Evolutionary conservation across 129 eudicot genomes (phyloP), one percentile per base, ranked within the genome.

Genomic region (Dittrichia graveolens): DNA sequence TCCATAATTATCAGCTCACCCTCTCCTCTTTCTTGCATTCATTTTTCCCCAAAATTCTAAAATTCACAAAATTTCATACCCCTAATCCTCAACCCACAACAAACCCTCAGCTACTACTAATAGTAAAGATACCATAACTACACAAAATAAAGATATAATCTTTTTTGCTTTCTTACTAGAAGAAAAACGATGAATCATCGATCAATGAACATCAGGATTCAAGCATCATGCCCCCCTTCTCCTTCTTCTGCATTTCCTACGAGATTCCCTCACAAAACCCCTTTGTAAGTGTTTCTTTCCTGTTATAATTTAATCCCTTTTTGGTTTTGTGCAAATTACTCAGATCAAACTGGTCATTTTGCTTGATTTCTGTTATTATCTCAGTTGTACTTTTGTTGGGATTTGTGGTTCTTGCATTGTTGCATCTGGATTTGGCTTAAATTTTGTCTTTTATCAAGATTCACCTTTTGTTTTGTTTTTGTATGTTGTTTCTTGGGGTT

Each of bases 161-260:
- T 49, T 50, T 47, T 58, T 76, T 24, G 39, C 14, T 12, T 41
- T n/a, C 42, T 42, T 31, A 4, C 39, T 60, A 75, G 7, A 62
- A 69, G 38, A 59, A 56, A 37, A 24, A 44, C 45, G 45, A 76
- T 72, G 76, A 81, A 78, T 52, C 83, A 78, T 57, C 83, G 81
- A 19, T 54, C 86, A 4, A 85, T 85, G 82, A 85, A 82, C 76
- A 75, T 85, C 75, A 79, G 89, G 72, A 72, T 82, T 53, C 89
- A 78, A 67, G 71, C 86, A 45, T 86, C 89, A 49, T 75, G 86
- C 60, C 78, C 86, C 4, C 84, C 86, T 70, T 81, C 83, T 78
- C 82, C 78, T 71, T 78, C 61, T n/a, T 69, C 75, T 41, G 48
- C 66, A 42, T 34, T 67, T 58, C 71, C 63, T 67, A 57, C 71